phyloP scores from a whole-genome alignment of 331 rosid species.

The Spiraea crenata region DNA sequence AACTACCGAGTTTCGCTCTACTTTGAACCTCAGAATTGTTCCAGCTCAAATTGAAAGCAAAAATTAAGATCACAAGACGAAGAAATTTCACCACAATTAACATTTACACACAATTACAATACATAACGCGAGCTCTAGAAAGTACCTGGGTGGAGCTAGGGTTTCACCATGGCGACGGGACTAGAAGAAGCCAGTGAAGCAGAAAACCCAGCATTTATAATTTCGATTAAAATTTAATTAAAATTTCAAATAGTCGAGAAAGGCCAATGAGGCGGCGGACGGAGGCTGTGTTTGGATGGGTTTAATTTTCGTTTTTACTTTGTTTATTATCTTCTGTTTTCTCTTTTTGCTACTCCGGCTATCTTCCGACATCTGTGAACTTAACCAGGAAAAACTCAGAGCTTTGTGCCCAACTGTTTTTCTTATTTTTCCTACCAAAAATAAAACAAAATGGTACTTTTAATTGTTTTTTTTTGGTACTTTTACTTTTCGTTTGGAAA shows the following conservation, averaged over 20 bases:
- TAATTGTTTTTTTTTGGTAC: neutral
- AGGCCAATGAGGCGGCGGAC: neutral
- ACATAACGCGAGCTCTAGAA: neutral
- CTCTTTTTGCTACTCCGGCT: constrained; percentile 13
- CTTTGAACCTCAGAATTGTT: neutral
- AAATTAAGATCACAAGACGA: neutral
- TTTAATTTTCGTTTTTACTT: neutral
- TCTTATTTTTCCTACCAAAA: neutral
- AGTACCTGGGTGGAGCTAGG: constrained; percentile 14
- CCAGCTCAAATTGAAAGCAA: constrained; percentile 1
- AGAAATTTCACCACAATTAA: neutral
- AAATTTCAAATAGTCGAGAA: neutral
- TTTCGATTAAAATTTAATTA: neutral
- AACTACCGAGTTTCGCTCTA: neutral
- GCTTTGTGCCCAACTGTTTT: neutral
- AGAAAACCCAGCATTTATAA: neutral
- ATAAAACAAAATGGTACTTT: neutral
- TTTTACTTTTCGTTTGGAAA: too few species aligned
- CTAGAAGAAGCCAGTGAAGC: neutral
- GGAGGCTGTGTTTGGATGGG: neutral
- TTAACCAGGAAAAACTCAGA: constrained; percentile 1
- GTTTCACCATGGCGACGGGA: neutral
- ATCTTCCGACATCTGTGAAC: constrained; percentile 12
- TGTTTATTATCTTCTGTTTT: neutral
- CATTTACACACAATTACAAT: neutral